Evolutionary conservation across 495 filamentous ascomycete genomes (phyloP), one percentile per base, ranked within the genome.

Genomic region (Penicillium herquei): DNA sequence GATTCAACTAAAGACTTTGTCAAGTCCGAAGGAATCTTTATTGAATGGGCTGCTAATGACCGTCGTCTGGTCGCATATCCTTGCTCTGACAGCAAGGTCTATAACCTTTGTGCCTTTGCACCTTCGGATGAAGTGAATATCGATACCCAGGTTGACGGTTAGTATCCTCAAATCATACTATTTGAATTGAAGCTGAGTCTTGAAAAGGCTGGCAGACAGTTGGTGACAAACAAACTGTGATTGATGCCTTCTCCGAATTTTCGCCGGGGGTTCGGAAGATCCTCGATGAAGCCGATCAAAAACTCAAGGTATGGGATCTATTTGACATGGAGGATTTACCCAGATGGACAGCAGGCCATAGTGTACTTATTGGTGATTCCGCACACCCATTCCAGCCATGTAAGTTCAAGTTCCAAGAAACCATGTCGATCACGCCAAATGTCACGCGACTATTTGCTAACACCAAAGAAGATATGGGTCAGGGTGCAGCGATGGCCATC

Each of bases 301-400:
- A 65, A 16, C 57, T 84, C 11, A 83, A 79, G 43, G 74, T 85
- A 0, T 86, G 83, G 81, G 71, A 76, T 32, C 63, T 87, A n/a
- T 72, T 79, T 10, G 83, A 87, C 56, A 85, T 85, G 78, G 67
- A 77, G 17, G 35, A 65, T 7, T 61, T 87, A 7, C 72, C 75
- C 0, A 77, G 70, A 1, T 87, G 80, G 78, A 70, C 72, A 4
- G 65, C 70, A 6, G 72, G 66, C 0, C 69, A 66, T 35, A 59
- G 83, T 9, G 79, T 74, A 5, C 62, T 87, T 0, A 48, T 87
- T 1, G 83, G 84, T 5, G 85, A 87, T 70, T 77, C 84, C 1
- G 83, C 81, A 31, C 84, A 87, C 67, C 83, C 82, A 7, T 85
- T 86, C 54, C 67, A 77, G 35, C 81, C 82, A 40, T 67, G 65